phyloP scores from a whole-genome alignment of 331 rosid genomes.

The Dryas integrifolia region DNA sequence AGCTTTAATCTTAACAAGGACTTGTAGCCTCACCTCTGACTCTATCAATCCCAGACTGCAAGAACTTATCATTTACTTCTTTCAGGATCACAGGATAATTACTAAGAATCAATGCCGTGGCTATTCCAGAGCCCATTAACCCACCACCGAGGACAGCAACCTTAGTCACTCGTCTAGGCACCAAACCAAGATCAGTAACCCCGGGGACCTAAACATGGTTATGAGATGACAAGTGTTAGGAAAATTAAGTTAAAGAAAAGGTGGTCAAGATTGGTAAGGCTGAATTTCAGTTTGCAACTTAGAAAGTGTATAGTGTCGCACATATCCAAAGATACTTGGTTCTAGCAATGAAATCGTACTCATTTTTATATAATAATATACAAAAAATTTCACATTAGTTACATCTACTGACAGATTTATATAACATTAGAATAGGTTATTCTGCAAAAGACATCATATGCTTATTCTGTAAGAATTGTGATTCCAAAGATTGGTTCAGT shows the following conservation, averaged over 20 bases:
- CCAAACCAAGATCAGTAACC: constrained; percentile 75
- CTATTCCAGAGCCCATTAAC: constrained; percentile 97
- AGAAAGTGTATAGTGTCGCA: neutral
- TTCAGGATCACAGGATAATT: constrained; percentile 74
- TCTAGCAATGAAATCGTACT: neutral
- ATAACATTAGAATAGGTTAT: too few relatives aligned
- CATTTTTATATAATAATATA: neutral
- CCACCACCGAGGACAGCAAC: constrained; percentile 96
- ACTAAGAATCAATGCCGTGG: constrained; percentile 76
- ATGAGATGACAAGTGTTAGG: neutral
- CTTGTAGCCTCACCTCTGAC: constrained; percentile 61
- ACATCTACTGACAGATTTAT: neutral
- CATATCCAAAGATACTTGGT: neutral
- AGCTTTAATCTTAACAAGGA: neutral
- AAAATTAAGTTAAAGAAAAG: neutral
- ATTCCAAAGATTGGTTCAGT: neutral
- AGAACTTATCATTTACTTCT: constrained; percentile 80
- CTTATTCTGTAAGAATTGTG: neutral
- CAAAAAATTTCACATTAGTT: neutral
- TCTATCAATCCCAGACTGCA: constrained; percentile 81
- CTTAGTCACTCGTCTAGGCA: constrained; percentile 69
- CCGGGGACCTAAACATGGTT: constrained; percentile 66
- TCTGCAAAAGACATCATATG: neutral
- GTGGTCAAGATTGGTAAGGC: neutral
- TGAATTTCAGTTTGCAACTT: neutral